Evolutionary conservation across 495 filamentous ascomycete species (phyloP).

Genomic region (Staphylotrichum tortipilum): DNA sequence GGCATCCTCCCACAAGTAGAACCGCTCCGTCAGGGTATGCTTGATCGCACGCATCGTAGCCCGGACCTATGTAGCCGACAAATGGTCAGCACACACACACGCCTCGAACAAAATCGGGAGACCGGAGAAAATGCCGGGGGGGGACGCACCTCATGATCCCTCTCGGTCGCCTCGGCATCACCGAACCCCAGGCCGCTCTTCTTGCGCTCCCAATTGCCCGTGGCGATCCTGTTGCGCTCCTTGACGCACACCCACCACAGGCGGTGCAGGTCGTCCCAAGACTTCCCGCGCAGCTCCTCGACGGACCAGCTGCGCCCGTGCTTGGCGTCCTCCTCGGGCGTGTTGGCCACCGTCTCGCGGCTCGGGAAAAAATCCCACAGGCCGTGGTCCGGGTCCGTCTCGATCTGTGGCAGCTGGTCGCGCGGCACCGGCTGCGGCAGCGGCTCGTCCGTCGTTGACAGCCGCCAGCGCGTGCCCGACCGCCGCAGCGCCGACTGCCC

Average conservation of each 20-base stretch:
- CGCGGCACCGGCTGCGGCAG: constrained; percentile 70
- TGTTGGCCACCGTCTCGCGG: constrained; percentile 51
- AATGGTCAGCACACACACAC: too few species aligned
- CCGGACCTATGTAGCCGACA: constrained; percentile 60
- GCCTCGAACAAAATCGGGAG: too few species aligned
- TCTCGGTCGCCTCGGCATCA: constrained; percentile 48
- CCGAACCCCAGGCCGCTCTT: constrained; percentile 61
- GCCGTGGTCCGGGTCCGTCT: constrained; percentile 66
- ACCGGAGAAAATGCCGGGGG: constrained; percentile 1
- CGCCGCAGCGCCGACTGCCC: constrained; percentile 73
- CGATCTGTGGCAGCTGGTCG: constrained; percentile 44
- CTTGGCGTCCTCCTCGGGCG: constrained; percentile 55
- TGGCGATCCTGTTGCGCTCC: constrained; percentile 86
- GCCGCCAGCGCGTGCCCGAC: constrained; percentile 62
- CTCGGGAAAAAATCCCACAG: constrained; percentile 88
- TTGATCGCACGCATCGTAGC: constrained; percentile 71
- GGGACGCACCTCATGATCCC: constrained; percentile 54
- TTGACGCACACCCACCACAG: constrained; percentile 95
- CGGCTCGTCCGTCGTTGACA: constrained; percentile 59
- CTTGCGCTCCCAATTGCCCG: constrained; percentile 55
- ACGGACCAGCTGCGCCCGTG: constrained; percentile 78
- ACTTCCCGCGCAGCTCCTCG: constrained; percentile 80
- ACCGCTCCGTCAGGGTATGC: constrained; percentile 76
- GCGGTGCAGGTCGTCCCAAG: constrained; percentile 85
- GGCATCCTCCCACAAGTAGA: constrained; percentile 85